These are phyloP conservation scores for Penicillium paneum DNA, from an alignment of 2,329 filamentous ascomycete genomes.

Conservation along the genomic window DNA sequence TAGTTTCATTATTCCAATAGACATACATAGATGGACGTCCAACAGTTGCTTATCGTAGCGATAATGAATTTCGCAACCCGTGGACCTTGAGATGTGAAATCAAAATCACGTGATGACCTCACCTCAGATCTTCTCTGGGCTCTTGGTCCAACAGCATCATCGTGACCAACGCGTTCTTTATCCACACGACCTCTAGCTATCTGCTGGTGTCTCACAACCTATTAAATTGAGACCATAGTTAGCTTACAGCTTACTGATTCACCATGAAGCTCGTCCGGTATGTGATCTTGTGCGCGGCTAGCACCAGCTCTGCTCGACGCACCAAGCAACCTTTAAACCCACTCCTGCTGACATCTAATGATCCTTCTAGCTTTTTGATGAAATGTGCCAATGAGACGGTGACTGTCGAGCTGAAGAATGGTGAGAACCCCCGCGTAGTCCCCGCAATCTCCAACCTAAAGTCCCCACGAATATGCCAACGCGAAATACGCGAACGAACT, in stretches of 20 bases:
- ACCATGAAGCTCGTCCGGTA: constrained; percentile 98
- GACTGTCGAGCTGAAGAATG: constrained; percentile 97
- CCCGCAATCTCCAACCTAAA: neutral
- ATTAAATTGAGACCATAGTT: neutral
- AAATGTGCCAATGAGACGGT: constrained; percentile 99
- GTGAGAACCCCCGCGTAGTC: constrained; percentile 48
- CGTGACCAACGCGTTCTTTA: constrained; percentile 9
- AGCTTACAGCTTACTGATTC: constrained; percentile 20
- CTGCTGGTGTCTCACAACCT: constrained; percentile 4
- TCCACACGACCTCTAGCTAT: constrained; percentile 12
- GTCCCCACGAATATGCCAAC: neutral
- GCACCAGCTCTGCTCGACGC: constrained; percentile 12
- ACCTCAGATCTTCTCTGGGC: constrained; percentile 20
- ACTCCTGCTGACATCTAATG: constrained; percentile 17
- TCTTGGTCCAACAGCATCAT: constrained; percentile 20
- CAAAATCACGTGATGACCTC: constrained; percentile 8
- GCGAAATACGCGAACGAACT: neutral
- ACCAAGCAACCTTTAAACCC: constrained; percentile 7
- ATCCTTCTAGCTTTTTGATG: constrained; percentile 79
- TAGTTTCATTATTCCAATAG: neutral
- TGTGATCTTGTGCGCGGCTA: constrained; percentile 35
- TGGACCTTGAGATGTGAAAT: neutral
- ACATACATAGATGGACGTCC: no score
- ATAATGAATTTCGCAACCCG: neutral
- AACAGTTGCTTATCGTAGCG: neutral